Evolutionary conservation across 768 basidiomycete species (phyloP).

Genomic region (Macrolepiota fuliginosa): DNA sequence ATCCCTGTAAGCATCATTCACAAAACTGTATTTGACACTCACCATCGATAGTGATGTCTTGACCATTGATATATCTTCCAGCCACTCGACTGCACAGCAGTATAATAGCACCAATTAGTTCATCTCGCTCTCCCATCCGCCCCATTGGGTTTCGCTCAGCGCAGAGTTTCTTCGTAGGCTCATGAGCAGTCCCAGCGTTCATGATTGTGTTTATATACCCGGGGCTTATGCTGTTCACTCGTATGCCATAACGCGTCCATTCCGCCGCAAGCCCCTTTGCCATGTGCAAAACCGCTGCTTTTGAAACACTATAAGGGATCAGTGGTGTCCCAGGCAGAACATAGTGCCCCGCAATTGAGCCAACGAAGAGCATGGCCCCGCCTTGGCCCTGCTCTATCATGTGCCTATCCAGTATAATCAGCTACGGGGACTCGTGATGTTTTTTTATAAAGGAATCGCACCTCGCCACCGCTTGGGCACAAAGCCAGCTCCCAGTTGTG

Average conservation of each 20-base stretch:
- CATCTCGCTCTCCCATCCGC: conserved; percentile 38
- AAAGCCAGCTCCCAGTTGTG: conserved; percentile 45
- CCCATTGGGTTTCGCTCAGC: conserved; percentile 38
- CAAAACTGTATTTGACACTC: conserved; percentile 5
- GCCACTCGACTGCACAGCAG: conserved; percentile 37
- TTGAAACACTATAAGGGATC: conserved; percentile 39
- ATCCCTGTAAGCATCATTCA: background rate
- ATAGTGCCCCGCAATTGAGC: conserved; percentile 41
- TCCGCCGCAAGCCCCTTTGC: conserved; percentile 38
- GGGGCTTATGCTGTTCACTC: conserved; percentile 41
- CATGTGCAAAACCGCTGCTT: conserved; percentile 37
- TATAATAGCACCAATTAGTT: conserved; percentile 36
- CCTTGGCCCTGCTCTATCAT: conserved; percentile 41
- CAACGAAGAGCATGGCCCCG: conserved; percentile 39
- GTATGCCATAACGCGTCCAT: conserved; percentile 39
- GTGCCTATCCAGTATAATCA: conserved; percentile 22
- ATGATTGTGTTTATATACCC: conserved; percentile 43
- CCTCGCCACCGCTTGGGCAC: conserved; percentile 40
- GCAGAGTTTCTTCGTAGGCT: conserved; percentile 32
- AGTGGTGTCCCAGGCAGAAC: conserved; percentile 42
- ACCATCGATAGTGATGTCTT: conserved; percentile 43
- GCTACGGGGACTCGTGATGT: background rate
- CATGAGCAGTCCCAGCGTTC: conserved; percentile 32
- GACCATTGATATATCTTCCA: conserved; percentile 41
- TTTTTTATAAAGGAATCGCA: background rate